Conservation (phyloP, 495 filamentous ascomycete species). For the Tuber aestivum region DNA sequence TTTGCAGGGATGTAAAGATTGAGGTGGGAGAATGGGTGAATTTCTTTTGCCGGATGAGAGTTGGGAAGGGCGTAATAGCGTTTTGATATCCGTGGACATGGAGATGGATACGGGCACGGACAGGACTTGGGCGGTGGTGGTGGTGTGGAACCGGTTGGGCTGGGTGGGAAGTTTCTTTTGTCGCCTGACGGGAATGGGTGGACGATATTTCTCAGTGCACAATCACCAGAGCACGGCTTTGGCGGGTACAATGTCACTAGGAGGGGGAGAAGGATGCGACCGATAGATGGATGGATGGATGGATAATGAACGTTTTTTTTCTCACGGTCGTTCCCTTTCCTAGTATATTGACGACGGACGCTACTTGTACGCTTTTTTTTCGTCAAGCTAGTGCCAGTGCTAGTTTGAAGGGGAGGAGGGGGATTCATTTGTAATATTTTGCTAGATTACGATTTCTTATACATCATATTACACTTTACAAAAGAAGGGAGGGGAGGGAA, state of each 20-base stretch:
- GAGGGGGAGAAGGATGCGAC: neutral
- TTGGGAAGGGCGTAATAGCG: neutral
- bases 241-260: neutral
- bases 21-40: neutral
- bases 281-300: neutral
- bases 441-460: neutral
- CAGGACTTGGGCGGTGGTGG: neutral
- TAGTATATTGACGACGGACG: neutral
- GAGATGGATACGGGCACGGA: neutral
- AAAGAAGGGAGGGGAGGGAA: neutral
- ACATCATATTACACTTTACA: neutral
- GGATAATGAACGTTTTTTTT: neutral
- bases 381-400: neutral
- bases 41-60: neutral
- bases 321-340: neutral
- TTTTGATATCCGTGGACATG: neutral
- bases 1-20: slow-evolving; percentile 13
- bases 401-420: neutral
- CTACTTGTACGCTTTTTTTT: neutral
- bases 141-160: neutral
- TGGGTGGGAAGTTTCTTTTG: neutral
- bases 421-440: neutral
- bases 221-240: neutral
- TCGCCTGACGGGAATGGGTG: neutral
- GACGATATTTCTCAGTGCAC: neutral